Conservation (phyloP, 192 early-diverging fungal species). For the Geranomyces michiganensis region DNA sequence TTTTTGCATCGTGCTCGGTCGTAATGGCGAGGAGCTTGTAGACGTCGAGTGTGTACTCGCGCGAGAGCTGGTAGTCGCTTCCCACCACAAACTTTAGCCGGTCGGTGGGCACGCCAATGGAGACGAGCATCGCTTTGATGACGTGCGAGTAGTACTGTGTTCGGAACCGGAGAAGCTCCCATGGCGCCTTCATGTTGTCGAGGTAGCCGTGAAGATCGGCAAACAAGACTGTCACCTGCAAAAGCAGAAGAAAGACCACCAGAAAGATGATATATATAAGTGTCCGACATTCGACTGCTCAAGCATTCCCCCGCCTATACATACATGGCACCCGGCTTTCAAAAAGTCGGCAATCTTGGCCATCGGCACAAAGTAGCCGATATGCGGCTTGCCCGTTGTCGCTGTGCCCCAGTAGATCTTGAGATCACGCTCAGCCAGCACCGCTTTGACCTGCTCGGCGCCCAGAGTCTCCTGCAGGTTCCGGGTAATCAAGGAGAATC, state of each 20-base stretch:
- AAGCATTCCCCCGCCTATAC: background rate
- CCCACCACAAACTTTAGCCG: conserved; percentile 92
- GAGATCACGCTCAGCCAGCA: conserved; percentile 85
- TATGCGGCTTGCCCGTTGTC: conserved; percentile 92
- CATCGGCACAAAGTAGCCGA: conserved; percentile 98
- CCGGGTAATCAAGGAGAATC: conserved; percentile 81
- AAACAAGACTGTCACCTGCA: conserved; percentile 82
- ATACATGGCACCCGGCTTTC: conserved; percentile 83
- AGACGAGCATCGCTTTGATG: conserved; percentile 87
- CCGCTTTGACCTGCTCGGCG: conserved; percentile 79
- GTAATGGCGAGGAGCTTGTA: conserved; percentile 82
- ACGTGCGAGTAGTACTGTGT: conserved; percentile 91
- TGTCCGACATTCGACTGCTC: no score
- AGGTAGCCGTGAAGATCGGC: conserved; percentile 98
- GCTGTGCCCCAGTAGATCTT: conserved; percentile 98
- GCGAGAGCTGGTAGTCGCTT: conserved; percentile 84
- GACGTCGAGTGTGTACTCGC: conserved; percentile 89
- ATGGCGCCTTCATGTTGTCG: conserved; percentile 97
- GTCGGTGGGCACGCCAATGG: conserved; percentile 93
- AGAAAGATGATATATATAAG: no score
- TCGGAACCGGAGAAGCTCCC: conserved; percentile 85
- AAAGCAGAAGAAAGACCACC: background rate
- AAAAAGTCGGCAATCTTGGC: conserved; percentile 97
- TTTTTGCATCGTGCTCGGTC: conserved; percentile 95
- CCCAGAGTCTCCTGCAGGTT: conserved; percentile 95